Conservation (phyloP, 345 rosid genomes). For the Brassica juncea region DNA sequence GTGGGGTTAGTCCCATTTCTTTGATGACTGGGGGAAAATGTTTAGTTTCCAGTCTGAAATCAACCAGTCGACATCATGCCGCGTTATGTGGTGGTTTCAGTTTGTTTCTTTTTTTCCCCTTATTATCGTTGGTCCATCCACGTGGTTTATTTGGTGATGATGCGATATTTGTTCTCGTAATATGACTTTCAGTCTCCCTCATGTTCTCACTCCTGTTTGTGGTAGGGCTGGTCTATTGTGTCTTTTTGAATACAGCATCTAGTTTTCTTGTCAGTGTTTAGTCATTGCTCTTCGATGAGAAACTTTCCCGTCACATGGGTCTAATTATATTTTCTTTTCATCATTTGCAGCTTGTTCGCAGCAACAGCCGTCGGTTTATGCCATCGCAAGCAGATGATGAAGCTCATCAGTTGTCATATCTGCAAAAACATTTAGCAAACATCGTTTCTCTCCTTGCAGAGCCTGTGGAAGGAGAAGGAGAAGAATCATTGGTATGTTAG, state of each 20-base stretch:
- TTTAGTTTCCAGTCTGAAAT: background rate
- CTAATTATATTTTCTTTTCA: background rate
- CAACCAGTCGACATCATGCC: background rate
- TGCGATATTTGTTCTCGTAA: background rate
- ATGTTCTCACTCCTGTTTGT: background rate
- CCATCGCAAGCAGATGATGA: conserved; percentile 98
- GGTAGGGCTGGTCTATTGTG: conserved; percentile 7
- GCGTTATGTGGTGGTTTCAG: background rate
- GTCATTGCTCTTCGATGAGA: background rate
- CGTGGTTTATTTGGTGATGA: conserved; percentile 2
- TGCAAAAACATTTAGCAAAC: conserved; percentile 90
- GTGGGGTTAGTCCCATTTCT: background rate
- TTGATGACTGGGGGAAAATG: background rate
- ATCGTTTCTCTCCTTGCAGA: conserved; percentile 89
- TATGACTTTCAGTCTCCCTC: background rate
- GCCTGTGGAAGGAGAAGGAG: conserved; percentile 83
- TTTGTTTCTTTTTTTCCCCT: background rate
- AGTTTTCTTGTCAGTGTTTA: conserved; percentile 17
- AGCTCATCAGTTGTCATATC: conserved; percentile 94
- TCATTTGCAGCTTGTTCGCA: conserved; percentile 84
- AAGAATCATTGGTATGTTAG: conserved; percentile 78
- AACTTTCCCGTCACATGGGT: background rate
- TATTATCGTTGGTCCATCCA: background rate
- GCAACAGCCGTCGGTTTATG: conserved; percentile 93
- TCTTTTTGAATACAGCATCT: background rate